Evolutionary conservation across 2,329 filamentous ascomycete species (phyloP), one percentile per base, ranked within the genome.

Genomic region (Nannizziopsis arthrosporioides): DNA sequence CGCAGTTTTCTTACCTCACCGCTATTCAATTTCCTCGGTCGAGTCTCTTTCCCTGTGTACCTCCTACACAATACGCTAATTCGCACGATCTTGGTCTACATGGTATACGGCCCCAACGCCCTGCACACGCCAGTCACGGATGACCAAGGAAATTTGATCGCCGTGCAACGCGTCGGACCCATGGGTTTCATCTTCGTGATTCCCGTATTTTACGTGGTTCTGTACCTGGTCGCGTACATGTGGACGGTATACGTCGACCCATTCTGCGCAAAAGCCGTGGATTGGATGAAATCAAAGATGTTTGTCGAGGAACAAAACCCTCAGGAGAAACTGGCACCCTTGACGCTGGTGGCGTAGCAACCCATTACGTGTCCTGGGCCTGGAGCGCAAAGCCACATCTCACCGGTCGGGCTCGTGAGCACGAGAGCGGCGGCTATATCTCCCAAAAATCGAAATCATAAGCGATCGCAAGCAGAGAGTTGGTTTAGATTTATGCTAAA

Each of bases 41-140:
- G 56, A 0, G 52, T 57, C 11, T 60, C 58, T 8, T 59, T 61
- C 50, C 53, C 59, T 9, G 55, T 61, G 8, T 61, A 61, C 49
- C 49, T 61, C 7, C 45, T 61, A 5, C 59, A 61, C 51, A 56
- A 57, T 32, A 54, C 54, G 1, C 40, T 61, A 2, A 59, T 61
- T 40, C 52, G 57, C n/a, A 59, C 57, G 1, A 43, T 61, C 2
- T 43, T 60, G 15, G 51, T 54, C 17, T 57, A 55, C 54, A 42
- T 61, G 47, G 44, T 57, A 1, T 61, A 59, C 36, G 51, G 54
- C 7, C 41, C 41, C 22, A 38, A 45, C n/a, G 48, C 49, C 7
- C 11, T 38, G 14, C 47, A 36, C 7, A 44, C 39, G 8, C 52
- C 50, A 1, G 34, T 19, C n/a, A 43, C 18, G n/a, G 44, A 55